Evolutionary conservation across 2,329 filamentous ascomycete genomes (phyloP).

Genomic region (Colletotrichum salicis): DNA sequence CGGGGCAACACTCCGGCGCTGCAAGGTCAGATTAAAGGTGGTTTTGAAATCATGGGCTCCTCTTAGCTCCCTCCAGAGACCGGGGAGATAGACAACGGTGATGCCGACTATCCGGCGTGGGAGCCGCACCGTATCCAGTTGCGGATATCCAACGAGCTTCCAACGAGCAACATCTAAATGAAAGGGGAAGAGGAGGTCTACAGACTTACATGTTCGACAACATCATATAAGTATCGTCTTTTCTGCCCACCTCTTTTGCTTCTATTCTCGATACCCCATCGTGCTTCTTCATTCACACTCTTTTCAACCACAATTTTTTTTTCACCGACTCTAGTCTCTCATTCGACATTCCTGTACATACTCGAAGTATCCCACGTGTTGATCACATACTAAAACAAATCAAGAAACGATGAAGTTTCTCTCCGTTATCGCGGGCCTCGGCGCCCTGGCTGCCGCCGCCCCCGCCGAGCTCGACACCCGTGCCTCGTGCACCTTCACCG

Average conservation of each 20-base stretch:
- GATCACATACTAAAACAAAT: constrained; percentile 4
- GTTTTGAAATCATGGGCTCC: constrained; percentile 15
- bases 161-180: not conserved
- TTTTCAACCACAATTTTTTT: constrained; percentile 15
- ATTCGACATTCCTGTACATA: constrained; percentile 14
- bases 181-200: not conserved
- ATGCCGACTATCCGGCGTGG: constrained; percentile 12
- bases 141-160: not conserved
- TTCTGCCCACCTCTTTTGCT: not conserved
- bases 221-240: constrained; percentile 7
- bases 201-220: not conserved
- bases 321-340: constrained; percentile 20
- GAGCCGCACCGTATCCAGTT: not conserved
- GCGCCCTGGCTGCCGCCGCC: constrained; percentile 41
- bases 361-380: constrained; percentile 14
- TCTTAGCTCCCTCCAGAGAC: not conserved
- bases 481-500: constrained; percentile 64
- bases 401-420: constrained; percentile 24
- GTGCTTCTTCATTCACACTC: constrained; percentile 27
- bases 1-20: constrained; percentile 7
- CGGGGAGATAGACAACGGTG: constrained; percentile 6
- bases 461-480: constrained; percentile 36
- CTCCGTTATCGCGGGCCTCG: constrained; percentile 38
- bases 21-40: constrained; percentile 14
- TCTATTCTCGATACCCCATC: not conserved